These are phyloP conservation scores for Camelina laxa DNA, from an alignment of 345 rosid genomes.

Conservation along the genomic window DNA sequence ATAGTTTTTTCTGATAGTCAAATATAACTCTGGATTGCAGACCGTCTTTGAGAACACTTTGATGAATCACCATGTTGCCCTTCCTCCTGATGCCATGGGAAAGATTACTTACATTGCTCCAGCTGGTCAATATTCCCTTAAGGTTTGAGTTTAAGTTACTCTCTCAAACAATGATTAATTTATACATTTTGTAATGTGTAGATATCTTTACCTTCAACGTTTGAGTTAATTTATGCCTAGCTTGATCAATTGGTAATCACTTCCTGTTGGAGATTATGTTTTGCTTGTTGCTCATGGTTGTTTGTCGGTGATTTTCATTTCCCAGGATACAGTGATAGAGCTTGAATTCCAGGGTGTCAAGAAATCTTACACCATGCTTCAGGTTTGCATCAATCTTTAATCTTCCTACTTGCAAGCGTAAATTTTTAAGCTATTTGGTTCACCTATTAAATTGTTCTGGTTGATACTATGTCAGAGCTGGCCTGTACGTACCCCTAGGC, in stretches of 20 bases:
- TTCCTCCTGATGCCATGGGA: conserved; percentile 99
- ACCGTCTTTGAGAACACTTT: conserved; percentile 92
- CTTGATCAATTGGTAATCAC: conserved; percentile 2
- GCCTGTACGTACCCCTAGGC: conserved; percentile 99
- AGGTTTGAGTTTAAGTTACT: conserved; percentile 54
- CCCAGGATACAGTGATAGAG: conserved; percentile 93
- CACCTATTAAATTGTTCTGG: conserved; percentile 18
- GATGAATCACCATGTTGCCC: conserved; percentile 87
- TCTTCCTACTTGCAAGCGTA: conserved; percentile 7
- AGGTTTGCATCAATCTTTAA: conserved; percentile 55
- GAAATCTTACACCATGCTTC: conserved; percentile 96
- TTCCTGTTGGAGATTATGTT: conserved; percentile 18
- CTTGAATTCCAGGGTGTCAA: conserved; percentile 98
- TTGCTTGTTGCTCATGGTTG: conserved; percentile 14
- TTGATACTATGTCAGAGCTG: conserved; percentile 67
- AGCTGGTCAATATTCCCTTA: conserved; percentile 97
- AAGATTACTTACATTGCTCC: conserved; percentile 92
- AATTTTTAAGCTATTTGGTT: conserved; percentile 3
- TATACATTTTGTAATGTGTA: neutral
- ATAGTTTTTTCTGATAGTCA: conserved; percentile 17
- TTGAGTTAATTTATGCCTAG: neutral
- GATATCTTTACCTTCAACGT: conserved; percentile 10
- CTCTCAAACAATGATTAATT: neutral
- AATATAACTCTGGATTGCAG: conserved; percentile 53
- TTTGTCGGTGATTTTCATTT: conserved; percentile 23